Evolutionary conservation across 306 rosid species (phyloP).

Genomic region (Cucurbita argyrosperma): DNA sequence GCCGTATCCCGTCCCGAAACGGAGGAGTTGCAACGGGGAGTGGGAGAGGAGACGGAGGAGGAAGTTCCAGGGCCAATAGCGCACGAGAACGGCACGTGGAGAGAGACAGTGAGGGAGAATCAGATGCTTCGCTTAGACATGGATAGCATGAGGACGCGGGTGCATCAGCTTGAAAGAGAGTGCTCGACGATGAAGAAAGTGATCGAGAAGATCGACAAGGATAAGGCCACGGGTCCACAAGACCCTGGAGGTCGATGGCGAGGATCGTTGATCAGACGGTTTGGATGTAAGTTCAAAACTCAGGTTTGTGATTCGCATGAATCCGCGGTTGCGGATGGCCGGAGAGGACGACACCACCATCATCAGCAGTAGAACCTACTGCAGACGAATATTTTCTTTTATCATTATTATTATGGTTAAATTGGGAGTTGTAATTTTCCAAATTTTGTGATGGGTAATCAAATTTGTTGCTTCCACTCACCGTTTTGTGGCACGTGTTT

Average conservation of each 20-base stretch:
- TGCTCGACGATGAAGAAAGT: slow-evolving; percentile 81
- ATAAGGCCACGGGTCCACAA: slow-evolving; percentile 18
- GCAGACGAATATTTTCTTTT: neutral
- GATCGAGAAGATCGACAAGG: slow-evolving; percentile 56
- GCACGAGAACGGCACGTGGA: slow-evolving; percentile 41
- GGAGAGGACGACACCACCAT: slow-evolving; percentile 42
- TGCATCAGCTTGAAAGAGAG: slow-evolving; percentile 82
- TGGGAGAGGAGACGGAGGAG: slow-evolving; percentile 6
- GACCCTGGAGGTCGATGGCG: slow-evolving; percentile 23
- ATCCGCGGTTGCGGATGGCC: slow-evolving; percentile 47
- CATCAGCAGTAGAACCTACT: slow-evolving; percentile 22
- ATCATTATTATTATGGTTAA: no score
- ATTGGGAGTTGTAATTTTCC: slow-evolving; percentile 5
- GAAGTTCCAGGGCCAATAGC: slow-evolving; percentile 13
- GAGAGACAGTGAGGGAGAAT: slow-evolving; percentile 71
- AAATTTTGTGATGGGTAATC: neutral
- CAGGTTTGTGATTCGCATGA: slow-evolving; percentile 93
- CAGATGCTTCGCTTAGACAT: slow-evolving; percentile 90
- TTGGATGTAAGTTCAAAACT: slow-evolving; percentile 85
- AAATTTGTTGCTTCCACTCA: neutral
- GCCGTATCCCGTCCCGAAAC: slow-evolving; percentile 12
- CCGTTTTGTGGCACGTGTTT: neutral
- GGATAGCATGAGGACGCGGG: slow-evolving; percentile 99
- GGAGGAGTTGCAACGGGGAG: neutral
- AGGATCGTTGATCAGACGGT: slow-evolving; percentile 39